These are phyloP conservation scores for Xerocomellus intermedius DNA, from an alignment of 768 basidiomycete genomes.

Conservation along the genomic window DNA sequence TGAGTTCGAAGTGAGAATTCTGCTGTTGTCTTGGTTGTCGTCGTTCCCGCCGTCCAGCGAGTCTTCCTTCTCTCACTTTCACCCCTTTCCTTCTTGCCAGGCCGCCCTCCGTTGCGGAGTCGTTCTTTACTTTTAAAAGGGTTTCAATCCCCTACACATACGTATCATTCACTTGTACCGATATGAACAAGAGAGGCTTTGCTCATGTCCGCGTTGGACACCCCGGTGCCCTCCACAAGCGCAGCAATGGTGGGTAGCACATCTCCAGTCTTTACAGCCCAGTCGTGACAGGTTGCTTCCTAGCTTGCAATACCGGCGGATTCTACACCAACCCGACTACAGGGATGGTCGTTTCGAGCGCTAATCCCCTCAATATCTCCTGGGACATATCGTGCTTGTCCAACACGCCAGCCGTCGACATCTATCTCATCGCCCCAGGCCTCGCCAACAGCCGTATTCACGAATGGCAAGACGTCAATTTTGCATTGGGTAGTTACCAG, in stretches of 20 bases:
- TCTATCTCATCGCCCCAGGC: slow-evolving; percentile 61
- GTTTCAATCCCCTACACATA: slow-evolving; percentile 4
- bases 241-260: slow-evolving; percentile 22
- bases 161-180: not conserved
- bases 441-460: slow-evolving; percentile 46
- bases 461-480: slow-evolving; percentile 54
- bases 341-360: slow-evolving; percentile 45
- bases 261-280: not conserved
- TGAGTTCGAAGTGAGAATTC: slow-evolving; percentile 26
- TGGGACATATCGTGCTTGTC: slow-evolving; percentile 66
- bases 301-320: slow-evolving; percentile 55
- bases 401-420: slow-evolving; percentile 51
- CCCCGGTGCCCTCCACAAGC: slow-evolving; percentile 21
- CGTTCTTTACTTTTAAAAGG: slow-evolving; percentile 25
- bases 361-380: slow-evolving; percentile 50
- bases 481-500: slow-evolving; percentile 46
- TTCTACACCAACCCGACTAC: slow-evolving; percentile 59
- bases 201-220: slow-evolving; percentile 24
- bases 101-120: slow-evolving; percentile 27
- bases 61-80: slow-evolving; percentile 13
- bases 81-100: slow-evolving; percentile 18
- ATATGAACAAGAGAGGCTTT: slow-evolving; percentile 33
- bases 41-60: slow-evolving; percentile 5
- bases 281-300: not conserved
- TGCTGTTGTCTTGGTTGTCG: slow-evolving; percentile 6